Evolutionary conservation across 768 basidiomycete genomes (phyloP).

Genomic region (Russula ochroleuca): DNA sequence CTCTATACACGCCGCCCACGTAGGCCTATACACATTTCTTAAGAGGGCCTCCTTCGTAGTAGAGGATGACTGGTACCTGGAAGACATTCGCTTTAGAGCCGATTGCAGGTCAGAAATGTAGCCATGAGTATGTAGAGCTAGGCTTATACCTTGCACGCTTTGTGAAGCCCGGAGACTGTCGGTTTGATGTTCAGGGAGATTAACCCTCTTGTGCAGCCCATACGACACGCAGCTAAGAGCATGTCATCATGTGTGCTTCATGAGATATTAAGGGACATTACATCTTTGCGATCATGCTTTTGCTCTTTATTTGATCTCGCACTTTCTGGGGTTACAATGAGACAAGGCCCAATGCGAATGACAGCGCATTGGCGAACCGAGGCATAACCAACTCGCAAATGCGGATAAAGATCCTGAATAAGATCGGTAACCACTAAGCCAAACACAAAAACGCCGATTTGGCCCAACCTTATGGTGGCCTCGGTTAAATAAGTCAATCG

Average conservation of each 20-base stretch:
- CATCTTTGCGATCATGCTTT: constrained; percentile 3
- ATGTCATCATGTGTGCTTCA: not conserved
- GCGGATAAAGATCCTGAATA: constrained; percentile 2
- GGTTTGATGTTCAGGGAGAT: not conserved
- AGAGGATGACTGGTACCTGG: not conserved
- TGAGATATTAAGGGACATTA: not conserved
- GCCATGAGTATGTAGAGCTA: no score
- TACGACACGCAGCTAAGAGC: constrained; percentile 6
- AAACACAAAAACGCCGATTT: constrained; percentile 13
- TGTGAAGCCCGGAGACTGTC: not conserved
- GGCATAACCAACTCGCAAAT: constrained; percentile 3
- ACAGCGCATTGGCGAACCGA: not conserved
- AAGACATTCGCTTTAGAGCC: constrained; percentile 7
- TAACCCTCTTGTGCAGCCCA: constrained; percentile 2
- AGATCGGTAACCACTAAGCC: constrained; percentile 11
- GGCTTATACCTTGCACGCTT: constrained; percentile 8
- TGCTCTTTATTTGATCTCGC: constrained; percentile 3
- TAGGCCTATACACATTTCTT: constrained; percentile 8
- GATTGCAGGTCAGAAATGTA: not conserved
- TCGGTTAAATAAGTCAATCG: not conserved
- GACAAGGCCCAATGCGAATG: not conserved
- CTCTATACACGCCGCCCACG: constrained; percentile 10
- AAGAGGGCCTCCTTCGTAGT: not conserved
- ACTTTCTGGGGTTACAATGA: constrained; percentile 1
- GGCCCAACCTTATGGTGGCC: constrained; percentile 2